Evolutionary conservation across 2,329 filamentous ascomycete genomes (phyloP), one percentile per base, ranked within the genome.

Genomic region (Xylariaceae sp.): DNA sequence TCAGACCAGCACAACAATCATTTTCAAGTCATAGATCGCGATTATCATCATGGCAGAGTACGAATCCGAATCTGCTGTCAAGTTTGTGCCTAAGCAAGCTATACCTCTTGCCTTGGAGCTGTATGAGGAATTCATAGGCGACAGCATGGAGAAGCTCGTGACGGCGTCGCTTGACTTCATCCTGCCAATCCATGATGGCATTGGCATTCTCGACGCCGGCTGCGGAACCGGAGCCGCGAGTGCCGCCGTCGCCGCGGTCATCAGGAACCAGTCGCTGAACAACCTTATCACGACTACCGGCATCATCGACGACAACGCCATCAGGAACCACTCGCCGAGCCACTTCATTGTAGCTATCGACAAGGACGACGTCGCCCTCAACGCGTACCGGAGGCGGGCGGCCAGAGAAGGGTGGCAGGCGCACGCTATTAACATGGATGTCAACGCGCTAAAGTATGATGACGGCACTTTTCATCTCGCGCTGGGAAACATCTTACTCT

Each of bases 401-500:
- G 36, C 43, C 3, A 30, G 31, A 11, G 33, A 18, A 28, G 15
- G 15, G 16, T 49, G 44, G 47, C 38, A 33, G 4, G 39, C 37
- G 4, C 35, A 39, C 16, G 44, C 33, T 15, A 15, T 34, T 15
- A 33, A 44, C 4, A 19, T 32, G 29, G 30, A 38, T 18, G 41
- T 31, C 3, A 38, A 39, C 11, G 34, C 38, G 6, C 17, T 34
- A 6, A 9, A 8, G 31, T 35, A 34, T n/a, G 31, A 17, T 9
- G 37, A 49, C 15, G 24, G 35, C 26, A 47, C 38, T 3, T 49
- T 49, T 26, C n/a, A 17, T 4, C 34, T 43, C 19, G 29, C 44
- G 9, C 33, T 47, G 9, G 29, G 36, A 2, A 45, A 49, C 24
- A 37, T 34, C n/a, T 24, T 47, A 13, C 31, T 49, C 15, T 49